Conservation (phyloP, 2,329 filamentous ascomycete species). For the Erysiphe pulchra region DNA sequence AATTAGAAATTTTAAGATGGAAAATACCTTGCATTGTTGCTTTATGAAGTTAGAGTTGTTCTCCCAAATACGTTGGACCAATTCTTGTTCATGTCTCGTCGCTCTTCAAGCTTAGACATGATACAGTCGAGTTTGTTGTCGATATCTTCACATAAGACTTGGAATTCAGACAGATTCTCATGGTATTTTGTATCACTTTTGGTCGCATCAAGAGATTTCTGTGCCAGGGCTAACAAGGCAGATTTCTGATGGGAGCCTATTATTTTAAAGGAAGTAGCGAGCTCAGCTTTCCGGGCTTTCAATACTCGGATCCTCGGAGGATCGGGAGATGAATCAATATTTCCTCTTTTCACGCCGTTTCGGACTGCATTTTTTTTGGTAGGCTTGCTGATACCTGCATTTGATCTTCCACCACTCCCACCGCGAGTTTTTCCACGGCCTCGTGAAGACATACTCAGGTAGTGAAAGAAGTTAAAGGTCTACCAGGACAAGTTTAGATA, state of each 20-base stretch:
- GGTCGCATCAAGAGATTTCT: slow-evolving; percentile 9
- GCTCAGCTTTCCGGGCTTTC: slow-evolving; percentile 9
- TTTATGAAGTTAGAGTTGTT: slow-evolving; percentile 4
- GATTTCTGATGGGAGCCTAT: slow-evolving; percentile 7
- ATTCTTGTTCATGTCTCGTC: not conserved
- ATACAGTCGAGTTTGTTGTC: slow-evolving; percentile 1
- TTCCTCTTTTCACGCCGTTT: slow-evolving; percentile 2
- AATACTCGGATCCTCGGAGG: slow-evolving; percentile 10
- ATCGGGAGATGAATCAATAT: slow-evolving; percentile 1
- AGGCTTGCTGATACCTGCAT: not conserved
- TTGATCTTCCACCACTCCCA: slow-evolving; percentile 1
- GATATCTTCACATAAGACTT: slow-evolving; percentile 5
- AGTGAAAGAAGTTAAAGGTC: not conserved
- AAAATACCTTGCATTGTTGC: slow-evolving; percentile 6
- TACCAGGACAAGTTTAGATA: no score
- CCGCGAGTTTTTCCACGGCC: slow-evolving; percentile 8
- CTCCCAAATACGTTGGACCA: slow-evolving; percentile 1
- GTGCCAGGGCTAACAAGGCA: slow-evolving; percentile 8
- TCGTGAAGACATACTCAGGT: slow-evolving; percentile 2
- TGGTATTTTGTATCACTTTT: slow-evolving; percentile 8
- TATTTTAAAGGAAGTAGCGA: slow-evolving; percentile 10
- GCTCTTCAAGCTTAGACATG: not conserved
- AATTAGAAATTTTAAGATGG: not conserved
- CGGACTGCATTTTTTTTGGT: not conserved
- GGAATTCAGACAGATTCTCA: slow-evolving; percentile 10